A percentile compares a stretch with the other conserved stretches of the same genome.
Evolutionary conservation across 169 alveolate genomes (phyloP).

Genomic region (Plasmodium knowlesi): DNA sequence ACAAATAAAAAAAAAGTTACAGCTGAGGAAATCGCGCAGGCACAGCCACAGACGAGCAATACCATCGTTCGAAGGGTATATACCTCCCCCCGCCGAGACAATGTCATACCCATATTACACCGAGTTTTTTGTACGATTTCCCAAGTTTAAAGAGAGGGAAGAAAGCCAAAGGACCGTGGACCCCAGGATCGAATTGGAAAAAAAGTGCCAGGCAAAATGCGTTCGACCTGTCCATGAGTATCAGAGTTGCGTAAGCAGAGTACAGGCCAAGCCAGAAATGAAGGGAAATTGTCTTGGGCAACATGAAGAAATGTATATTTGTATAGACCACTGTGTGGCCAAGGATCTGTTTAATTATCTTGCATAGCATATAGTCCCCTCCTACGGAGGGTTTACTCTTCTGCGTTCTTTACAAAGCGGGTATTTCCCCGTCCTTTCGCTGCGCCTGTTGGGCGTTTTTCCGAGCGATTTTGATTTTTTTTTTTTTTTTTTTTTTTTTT

Average conservation of each 20-base stretch:
- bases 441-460: not conserved
- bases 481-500: not conserved
- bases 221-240: constrained; percentile 82
- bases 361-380: constrained; percentile 19
- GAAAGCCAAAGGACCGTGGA: constrained; percentile 81
- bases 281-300: constrained; percentile 85
- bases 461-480: not conserved
- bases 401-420: not conserved
- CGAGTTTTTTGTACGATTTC: constrained; percentile 80
- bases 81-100: not conserved
- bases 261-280: constrained; percentile 81
- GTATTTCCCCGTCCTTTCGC: not conserved
- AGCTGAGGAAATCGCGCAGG: not conserved
- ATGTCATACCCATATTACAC: constrained; percentile 81
- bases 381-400: not conserved
- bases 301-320: constrained; percentile 81
- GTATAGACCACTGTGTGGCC: constrained; percentile 84
- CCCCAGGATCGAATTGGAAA: constrained; percentile 82
- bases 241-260: constrained; percentile 80
- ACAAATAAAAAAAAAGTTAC: not conserved
- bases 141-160: constrained; percentile 80
- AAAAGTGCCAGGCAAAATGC: constrained; percentile 82
- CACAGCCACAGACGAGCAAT: not conserved
- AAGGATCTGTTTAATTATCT: constrained; percentile 78
- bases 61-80: not conserved